Evolutionary conservation across 2,329 filamentous ascomycete genomes (phyloP).

Genomic region (Lomentospora prolificans): DNA sequence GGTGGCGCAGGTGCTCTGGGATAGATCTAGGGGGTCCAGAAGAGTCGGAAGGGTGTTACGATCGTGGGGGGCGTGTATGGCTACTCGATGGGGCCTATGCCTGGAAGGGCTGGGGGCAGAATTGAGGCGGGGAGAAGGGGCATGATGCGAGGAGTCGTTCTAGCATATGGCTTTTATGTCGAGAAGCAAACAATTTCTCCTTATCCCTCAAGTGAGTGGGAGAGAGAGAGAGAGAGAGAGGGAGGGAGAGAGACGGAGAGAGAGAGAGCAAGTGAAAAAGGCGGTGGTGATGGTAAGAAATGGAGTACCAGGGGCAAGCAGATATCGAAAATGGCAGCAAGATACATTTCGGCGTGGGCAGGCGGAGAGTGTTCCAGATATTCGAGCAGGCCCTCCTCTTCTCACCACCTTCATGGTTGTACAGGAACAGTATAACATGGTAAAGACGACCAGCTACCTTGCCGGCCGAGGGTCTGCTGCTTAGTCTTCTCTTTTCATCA

Average conservation of each 20-base stretch:
- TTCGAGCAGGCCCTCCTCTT: neutral
- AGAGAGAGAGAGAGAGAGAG: too few species aligned
- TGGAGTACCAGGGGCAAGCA: neutral
- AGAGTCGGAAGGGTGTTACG: neutral
- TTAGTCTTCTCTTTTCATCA: neutral
- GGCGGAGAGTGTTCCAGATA: neutral
- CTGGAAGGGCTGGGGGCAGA: neutral
- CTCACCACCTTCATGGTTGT: neutral
- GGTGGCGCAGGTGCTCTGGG: neutral
- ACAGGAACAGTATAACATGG: constrained; percentile 5
- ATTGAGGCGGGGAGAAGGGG: neutral
- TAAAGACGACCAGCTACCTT: neutral
- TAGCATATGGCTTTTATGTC: neutral
- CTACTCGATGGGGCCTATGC: neutral
- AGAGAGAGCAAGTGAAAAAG: too few species aligned
- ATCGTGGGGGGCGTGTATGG: neutral
- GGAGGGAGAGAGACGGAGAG: too few species aligned
- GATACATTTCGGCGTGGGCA: neutral
- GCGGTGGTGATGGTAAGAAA: too few species aligned
- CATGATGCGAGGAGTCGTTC: neutral
- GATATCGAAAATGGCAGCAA: neutral
- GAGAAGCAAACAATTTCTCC: neutral
- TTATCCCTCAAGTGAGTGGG: too few species aligned
- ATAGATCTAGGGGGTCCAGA: neutral
- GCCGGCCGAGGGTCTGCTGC: too few species aligned